Base-by-base conservation (phyloP, 2,329 filamentous ascomycete species). In the Exophiala viscosa region DNA sequence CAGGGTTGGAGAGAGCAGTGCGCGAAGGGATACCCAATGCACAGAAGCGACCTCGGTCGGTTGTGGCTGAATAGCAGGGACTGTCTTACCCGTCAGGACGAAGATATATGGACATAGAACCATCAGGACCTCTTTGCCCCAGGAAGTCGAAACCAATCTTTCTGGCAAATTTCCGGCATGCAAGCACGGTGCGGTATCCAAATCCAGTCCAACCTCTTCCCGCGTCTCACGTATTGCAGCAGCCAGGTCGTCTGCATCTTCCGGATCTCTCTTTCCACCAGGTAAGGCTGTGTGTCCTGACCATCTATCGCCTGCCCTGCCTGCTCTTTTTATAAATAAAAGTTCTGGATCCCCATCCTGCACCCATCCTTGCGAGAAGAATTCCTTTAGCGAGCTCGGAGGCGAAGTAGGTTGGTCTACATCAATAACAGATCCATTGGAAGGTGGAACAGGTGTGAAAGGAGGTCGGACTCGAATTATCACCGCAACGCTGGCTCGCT, bases 311-410 rank as follows among this genome's bases (percentile, higher is more conserved):
- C 84, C 83, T 49, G 77, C 73, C 34, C 85, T 73, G 3, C 83
- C 77, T 2, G 85, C 81, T 41, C 85, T 74, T 65, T 87, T 88
- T 66, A 88, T 88, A 66, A 87, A 87, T 3, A 87, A 73, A n/a
- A 84, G 72, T 66, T 88, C 85, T 0, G 84, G 80, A 55, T 84
- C 80, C 18, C 84, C 84, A 65, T 84, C 70, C 58, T 79, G 76
- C 5, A 85, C 82, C 85, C 85, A 88, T 13, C 76, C 66, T 60
- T 84, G 82, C 1, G 73, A 69, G 64, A 87, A 87, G 70, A 86
- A 87, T 7, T 73, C 67, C 31, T 79, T 69, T 33, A 84, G 57
- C 35, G 57, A 43, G 56, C 58, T 43, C 39, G 60, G 62, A 52
- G 45, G 62, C 60, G 38, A 64, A 48, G 52, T 62, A 49, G 52